phyloP scores from a whole-genome alignment of 352 stramenopile species.

The Phytophthora pseudosyringae region DNA sequence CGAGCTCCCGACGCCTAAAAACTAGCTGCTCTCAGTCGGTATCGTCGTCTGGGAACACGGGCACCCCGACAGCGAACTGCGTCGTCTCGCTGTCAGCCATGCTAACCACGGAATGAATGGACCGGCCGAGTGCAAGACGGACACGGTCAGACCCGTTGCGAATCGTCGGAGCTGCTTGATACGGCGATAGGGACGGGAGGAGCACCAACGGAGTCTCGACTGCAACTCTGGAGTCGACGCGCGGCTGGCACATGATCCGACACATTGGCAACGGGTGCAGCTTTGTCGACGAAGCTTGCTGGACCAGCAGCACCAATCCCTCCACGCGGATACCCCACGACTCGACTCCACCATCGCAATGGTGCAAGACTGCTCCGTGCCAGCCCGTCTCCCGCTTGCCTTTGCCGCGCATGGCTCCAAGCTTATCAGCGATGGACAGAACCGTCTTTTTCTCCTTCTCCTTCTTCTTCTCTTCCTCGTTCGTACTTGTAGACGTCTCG shows the following conservation, averaged over 20 bases:
- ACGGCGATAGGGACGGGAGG: constrained; percentile 33
- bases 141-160: background rate
- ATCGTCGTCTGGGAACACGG: constrained; percentile 27
- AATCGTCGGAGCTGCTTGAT: constrained; percentile 17
- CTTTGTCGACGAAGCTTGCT: constrained; percentile 23
- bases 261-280: constrained; percentile 43
- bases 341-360: constrained; percentile 9
- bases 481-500: background rate
- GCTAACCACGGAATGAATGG: constrained; percentile 26
- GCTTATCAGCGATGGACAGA: constrained; percentile 9
- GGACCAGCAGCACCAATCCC: constrained; percentile 38
- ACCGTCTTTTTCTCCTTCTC: background rate
- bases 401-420: background rate
- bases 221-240: background rate
- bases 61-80: constrained; percentile 18
- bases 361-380: constrained; percentile 31
- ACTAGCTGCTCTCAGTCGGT: constrained; percentile 10
- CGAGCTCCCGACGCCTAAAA: no score
- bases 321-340: constrained; percentile 45
- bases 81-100: constrained; percentile 2
- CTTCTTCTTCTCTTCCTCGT: constrained; percentile 12
- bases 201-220: constrained; percentile 24
- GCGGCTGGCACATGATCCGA: constrained; percentile 38
- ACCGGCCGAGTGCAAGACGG: constrained; percentile 16
- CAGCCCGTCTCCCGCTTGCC: constrained; percentile 4